Conservation (phyloP, 495 filamentous ascomycete species). For the Hypoxylon fuscum region DNA sequence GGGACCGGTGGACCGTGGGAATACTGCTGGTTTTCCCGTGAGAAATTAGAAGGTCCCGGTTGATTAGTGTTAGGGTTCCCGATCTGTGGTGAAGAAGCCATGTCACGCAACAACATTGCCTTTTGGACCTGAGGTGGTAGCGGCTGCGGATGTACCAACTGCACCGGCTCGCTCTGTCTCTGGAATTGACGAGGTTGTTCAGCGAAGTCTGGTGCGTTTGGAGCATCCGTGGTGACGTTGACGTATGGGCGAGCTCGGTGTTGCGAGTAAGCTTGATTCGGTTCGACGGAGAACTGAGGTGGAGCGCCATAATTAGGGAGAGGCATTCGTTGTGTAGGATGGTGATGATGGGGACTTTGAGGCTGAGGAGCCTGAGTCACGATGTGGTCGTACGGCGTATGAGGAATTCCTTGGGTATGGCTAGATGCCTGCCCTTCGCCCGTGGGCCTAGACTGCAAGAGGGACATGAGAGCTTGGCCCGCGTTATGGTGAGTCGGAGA, state of each 20-base stretch:
- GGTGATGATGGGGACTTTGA: constrained; percentile 52
- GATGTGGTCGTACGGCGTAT: constrained; percentile 55
- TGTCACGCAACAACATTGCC: constrained; percentile 45
- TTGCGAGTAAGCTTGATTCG: constrained; percentile 29
- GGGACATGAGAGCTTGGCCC: constrained; percentile 64
- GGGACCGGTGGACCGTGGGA: constrained; percentile 13
- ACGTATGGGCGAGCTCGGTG: constrained; percentile 41
- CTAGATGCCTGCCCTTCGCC: constrained; percentile 22
- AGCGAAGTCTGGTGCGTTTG: constrained; percentile 9
- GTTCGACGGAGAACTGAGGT: constrained; percentile 54
- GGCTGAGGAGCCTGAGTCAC: constrained; percentile 47
- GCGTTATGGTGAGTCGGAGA: constrained; percentile 38
- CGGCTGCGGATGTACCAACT: constrained; percentile 63
- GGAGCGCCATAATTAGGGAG: constrained; percentile 50
- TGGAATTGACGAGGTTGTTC: constrained; percentile 22
- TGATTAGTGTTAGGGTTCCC: constrained; percentile 15
- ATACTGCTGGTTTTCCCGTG: constrained; percentile 37
- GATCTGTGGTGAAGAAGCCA: constrained; percentile 34
- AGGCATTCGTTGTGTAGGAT: constrained; percentile 48
- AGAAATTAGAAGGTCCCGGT: constrained; percentile 37
- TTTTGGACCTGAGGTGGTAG: constrained; percentile 61
- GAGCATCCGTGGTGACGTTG: constrained; percentile 27
- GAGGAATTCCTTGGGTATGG: constrained; percentile 35
- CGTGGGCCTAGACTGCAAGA: constrained; percentile 56
- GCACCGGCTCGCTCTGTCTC: constrained; percentile 46